These are phyloP conservation scores for Cicer yamashitae DNA, from an alignment of 306 rosid genomes.

Conservation along the genomic window DNA sequence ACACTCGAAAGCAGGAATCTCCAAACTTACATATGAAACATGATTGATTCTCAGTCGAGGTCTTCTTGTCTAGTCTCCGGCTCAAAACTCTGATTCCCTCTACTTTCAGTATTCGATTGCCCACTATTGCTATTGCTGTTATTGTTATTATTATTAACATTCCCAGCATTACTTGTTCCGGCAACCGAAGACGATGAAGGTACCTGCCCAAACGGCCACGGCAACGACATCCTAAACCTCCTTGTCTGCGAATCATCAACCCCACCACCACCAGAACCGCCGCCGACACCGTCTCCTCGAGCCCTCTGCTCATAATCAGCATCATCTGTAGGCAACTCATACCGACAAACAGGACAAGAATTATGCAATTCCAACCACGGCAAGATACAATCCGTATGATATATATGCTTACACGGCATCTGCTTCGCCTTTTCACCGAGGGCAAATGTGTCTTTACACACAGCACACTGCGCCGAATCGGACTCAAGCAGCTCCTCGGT, in stretches of 20 bases:
- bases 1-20: constrained; percentile 21
- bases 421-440: constrained; percentile 73
- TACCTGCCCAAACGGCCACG: constrained; percentile 60
- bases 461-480: constrained; percentile 89
- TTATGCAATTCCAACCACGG: constrained; percentile 94
- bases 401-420: constrained; percentile 91
- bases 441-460: constrained; percentile 82
- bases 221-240: constrained; percentile 74
- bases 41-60: constrained; percentile 68
- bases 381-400: constrained; percentile 77
- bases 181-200: constrained; percentile 53
- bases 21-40: constrained; percentile 54
- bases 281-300: constrained; percentile 33
- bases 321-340: constrained; percentile 91
- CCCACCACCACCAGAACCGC: neutral
- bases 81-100: constrained; percentile 71
- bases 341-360: constrained; percentile 93
- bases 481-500: constrained; percentile 65
- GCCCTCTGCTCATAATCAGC: constrained; percentile 75
- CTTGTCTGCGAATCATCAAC: constrained; percentile 52
- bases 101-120: constrained; percentile 60
- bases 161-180: constrained; percentile 74
- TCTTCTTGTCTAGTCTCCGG: constrained; percentile 92
- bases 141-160: constrained; percentile 24
- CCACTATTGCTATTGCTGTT: constrained; percentile 39